Conservation (phyloP, 1,284 basidiomycete species). For the Sphaerobolus stellatus region DNA sequence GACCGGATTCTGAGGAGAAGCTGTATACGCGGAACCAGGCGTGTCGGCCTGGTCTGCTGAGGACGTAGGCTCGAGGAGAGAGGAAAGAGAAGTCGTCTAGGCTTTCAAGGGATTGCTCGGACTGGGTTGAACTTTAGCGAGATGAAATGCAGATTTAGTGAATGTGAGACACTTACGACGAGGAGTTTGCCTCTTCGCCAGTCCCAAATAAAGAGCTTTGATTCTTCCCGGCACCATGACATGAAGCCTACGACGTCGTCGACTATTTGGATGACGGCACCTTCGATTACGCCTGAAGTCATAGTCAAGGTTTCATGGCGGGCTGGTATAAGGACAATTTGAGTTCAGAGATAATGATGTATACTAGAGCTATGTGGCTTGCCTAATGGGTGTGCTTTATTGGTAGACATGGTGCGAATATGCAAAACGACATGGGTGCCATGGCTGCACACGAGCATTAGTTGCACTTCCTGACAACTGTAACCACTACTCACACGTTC, state of each 20-base stretch:
- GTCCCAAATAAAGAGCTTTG: slow-evolving; percentile 50
- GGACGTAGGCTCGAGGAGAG: slow-evolving; percentile 42
- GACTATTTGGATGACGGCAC: slow-evolving; percentile 48
- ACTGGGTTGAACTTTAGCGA: slow-evolving; percentile 24
- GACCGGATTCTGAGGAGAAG: slow-evolving; percentile 19
- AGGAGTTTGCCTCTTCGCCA: slow-evolving; percentile 49
- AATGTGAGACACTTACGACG: slow-evolving; percentile 37
- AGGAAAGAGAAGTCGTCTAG: slow-evolving; percentile 49
- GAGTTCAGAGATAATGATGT: not conserved
- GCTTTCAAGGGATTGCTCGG: slow-evolving; percentile 26
- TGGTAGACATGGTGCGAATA: slow-evolving; percentile 44
- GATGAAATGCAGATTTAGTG: not conserved
- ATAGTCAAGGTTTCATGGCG: not conserved
- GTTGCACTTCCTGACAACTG: too few relatives aligned
- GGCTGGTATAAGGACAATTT: not conserved
- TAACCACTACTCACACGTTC: too few relatives aligned
- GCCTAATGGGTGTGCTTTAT: slow-evolving; percentile 38
- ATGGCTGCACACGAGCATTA: too few relatives aligned
- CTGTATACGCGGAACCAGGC: slow-evolving; percentile 45
- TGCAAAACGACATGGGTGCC: slow-evolving; percentile 27
- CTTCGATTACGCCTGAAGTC: slow-evolving; percentile 10
- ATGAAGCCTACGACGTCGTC: slow-evolving; percentile 52
- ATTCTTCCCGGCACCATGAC: slow-evolving; percentile 36
- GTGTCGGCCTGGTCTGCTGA: slow-evolving; percentile 32
- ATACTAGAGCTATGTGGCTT: not conserved